phyloP scores from a whole-genome alignment of 73 alveolate genomes.

The Tetrahymena elliotti region DNA sequence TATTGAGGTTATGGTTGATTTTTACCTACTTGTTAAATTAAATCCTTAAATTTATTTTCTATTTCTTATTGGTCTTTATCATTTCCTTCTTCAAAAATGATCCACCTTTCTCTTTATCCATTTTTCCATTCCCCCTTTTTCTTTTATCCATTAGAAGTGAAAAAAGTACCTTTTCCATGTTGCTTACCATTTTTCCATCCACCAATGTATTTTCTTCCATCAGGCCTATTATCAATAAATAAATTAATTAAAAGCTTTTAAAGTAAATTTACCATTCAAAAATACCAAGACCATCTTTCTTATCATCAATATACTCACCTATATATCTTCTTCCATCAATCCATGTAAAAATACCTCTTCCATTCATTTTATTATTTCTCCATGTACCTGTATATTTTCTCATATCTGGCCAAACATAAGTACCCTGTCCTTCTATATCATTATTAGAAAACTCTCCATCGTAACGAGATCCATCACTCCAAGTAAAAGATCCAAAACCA shows the following conservation, averaged over 20 bases:
- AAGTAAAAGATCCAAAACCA: conserved; percentile 59
- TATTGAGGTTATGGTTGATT: not conserved
- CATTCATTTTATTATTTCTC: conserved; percentile 57
- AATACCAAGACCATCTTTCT: conserved; percentile 70
- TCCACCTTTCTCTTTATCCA: conserved; percentile 45
- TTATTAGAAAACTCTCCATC: conserved; percentile 67
- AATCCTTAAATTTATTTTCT: not conserved
- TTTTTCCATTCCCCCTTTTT: conserved; percentile 52
- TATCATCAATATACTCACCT: conserved; percentile 53
- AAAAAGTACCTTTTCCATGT: conserved; percentile 44
- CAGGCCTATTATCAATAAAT: conserved; percentile 9
- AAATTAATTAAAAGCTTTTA: not conserved
- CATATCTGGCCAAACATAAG: conserved; percentile 57
- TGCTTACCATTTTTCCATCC: conserved; percentile 45
- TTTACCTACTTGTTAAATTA: not conserved
- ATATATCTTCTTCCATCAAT: conserved; percentile 54
- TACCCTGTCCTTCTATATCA: conserved; percentile 59
- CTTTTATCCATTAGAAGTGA: conserved; percentile 14
- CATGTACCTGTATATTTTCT: conserved; percentile 65
- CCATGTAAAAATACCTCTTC: conserved; percentile 69
- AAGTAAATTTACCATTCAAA: conserved; percentile 34
- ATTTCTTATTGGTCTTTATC: conserved; percentile 14
- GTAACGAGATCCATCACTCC: conserved; percentile 71
- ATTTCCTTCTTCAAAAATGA: conserved; percentile 12
- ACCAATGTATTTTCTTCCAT: conserved; percentile 46